Evolutionary conservation across 306 rosid species (phyloP).

Genomic region (Comarum palustre): DNA sequence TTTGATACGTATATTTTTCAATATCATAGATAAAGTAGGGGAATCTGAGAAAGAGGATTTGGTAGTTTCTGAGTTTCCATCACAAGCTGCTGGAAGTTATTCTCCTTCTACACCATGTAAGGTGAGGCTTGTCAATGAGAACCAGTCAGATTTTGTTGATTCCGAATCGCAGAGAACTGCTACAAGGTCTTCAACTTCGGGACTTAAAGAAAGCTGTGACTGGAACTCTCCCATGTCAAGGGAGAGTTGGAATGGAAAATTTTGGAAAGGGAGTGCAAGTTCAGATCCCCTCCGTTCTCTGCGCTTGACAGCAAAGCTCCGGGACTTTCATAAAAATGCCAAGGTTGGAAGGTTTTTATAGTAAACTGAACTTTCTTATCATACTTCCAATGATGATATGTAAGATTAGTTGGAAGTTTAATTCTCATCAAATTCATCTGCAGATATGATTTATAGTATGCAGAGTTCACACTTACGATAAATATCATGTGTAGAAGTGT

Average conservation of each 20-base stretch:
- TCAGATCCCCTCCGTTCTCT: conserved; percentile 69
- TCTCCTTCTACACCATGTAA: conserved; percentile 51
- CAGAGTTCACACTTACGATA: not conserved
- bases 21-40: conserved; percentile 63
- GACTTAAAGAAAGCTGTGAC: conserved; percentile 57
- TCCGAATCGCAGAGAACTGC: conserved; percentile 57
- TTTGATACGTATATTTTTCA: conserved; percentile 66
- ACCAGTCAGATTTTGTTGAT: conserved; percentile 58
- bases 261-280: conserved; percentile 58
- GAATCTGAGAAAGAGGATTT: conserved; percentile 81
- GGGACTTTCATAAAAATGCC: conserved; percentile 81
- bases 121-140: conserved; percentile 56
- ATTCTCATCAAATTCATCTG: not conserved
- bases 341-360: conserved; percentile 51
- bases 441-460: not conserved
- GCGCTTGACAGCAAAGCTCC: conserved; percentile 85
- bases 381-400: not conserved
- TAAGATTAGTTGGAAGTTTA: not conserved
- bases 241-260: conserved; percentile 74
- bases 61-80: conserved; percentile 58
- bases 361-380: not conserved
- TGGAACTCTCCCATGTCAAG: conserved; percentile 53
- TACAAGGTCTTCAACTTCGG: conserved; percentile 49
- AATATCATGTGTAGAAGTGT: not conserved
- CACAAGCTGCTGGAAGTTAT: conserved; percentile 32